Percentiles rank a stretch among this genome's conserved stretches.
phyloP scores from a whole-genome alignment of 2,329 filamentous ascomycete species.

The Rhytidhysteron rufulum region DNA sequence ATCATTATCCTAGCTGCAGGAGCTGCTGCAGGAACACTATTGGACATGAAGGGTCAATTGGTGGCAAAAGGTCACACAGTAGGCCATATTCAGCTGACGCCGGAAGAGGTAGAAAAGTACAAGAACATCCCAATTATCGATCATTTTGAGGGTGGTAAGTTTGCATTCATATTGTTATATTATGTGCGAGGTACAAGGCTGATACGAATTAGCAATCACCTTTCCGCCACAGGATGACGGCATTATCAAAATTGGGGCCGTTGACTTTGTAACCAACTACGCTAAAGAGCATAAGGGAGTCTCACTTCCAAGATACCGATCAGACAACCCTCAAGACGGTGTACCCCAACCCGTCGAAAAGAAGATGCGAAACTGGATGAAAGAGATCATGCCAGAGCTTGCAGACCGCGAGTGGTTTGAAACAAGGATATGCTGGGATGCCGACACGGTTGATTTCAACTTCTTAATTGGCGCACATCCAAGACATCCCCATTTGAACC shows the following conservation, averaged over 20 bases:
- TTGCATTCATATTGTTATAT: constrained; percentile 44
- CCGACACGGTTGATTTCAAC: too few relatives aligned
- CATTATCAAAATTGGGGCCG: too few relatives aligned
- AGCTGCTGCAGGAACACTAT: constrained; percentile 43
- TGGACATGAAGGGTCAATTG: constrained; percentile 51
- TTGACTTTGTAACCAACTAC: too few relatives aligned
- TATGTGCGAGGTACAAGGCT: constrained; percentile 56
- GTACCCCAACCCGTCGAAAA: constrained; percentile 47
- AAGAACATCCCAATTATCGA: constrained; percentile 48
- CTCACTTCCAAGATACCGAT: constrained; percentile 22
- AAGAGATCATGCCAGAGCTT: constrained; percentile 52
- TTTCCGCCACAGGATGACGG: too few relatives aligned
- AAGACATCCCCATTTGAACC: too few relatives aligned
- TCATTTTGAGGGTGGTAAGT: constrained; percentile 45
- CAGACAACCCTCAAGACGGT: constrained; percentile 37
- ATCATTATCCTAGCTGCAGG: constrained; percentile 50
- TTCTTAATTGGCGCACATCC: too few relatives aligned
- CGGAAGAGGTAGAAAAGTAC: constrained; percentile 44
- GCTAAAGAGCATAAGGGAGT: too few relatives aligned
- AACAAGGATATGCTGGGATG: too few relatives aligned
- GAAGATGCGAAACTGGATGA: constrained; percentile 46
- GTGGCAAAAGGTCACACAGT: constrained; percentile 55
- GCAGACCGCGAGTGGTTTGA: constrained; percentile 44
- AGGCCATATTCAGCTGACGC: constrained; percentile 48
- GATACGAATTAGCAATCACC: constrained; percentile 54